A percentile compares a stretch with the other conserved stretches of the same genome.
phyloP scores from a whole-genome alignment of 768 basidiomycete genomes.

The Lactarius tabidus region DNA sequence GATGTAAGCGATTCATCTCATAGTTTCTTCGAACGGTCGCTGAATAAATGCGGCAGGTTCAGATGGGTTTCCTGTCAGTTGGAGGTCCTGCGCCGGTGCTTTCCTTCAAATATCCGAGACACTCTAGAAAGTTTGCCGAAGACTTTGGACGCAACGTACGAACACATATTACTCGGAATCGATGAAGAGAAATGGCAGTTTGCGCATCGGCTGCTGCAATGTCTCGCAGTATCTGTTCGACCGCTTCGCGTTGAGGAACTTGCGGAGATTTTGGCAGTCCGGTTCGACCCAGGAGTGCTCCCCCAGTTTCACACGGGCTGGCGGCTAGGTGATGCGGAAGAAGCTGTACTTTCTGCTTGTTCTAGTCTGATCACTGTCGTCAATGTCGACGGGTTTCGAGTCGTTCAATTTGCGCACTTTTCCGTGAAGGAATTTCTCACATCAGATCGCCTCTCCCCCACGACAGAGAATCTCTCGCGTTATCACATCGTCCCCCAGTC shows the following conservation, averaged over 20 bases:
- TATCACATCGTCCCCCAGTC: not conserved
- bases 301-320: not conserved
- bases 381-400: not conserved
- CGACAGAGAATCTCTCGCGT: not conserved
- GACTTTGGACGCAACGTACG: slow-evolving; percentile 7
- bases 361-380: slow-evolving; percentile 4
- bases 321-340: not conserved
- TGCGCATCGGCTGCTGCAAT: slow-evolving; percentile 8
- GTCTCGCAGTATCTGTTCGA: not conserved
- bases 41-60: not conserved
- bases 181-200: not conserved
- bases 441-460: not conserved
- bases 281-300: not conserved
- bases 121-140: not conserved
- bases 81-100: not conserved
- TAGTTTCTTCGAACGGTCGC: not conserved
- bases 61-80: not conserved
- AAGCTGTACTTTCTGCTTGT: not conserved
- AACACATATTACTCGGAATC: not conserved
- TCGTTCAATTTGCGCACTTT: slow-evolving; percentile 13
- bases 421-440: slow-evolving; percentile 13
- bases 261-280: slow-evolving; percentile 4
- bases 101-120: too few relatives aligned
- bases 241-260: slow-evolving; percentile 8
- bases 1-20: not conserved